Evolutionary conservation across 139 green algal genomes (phyloP).

Genomic region (Coccomyxa sp.): DNA sequence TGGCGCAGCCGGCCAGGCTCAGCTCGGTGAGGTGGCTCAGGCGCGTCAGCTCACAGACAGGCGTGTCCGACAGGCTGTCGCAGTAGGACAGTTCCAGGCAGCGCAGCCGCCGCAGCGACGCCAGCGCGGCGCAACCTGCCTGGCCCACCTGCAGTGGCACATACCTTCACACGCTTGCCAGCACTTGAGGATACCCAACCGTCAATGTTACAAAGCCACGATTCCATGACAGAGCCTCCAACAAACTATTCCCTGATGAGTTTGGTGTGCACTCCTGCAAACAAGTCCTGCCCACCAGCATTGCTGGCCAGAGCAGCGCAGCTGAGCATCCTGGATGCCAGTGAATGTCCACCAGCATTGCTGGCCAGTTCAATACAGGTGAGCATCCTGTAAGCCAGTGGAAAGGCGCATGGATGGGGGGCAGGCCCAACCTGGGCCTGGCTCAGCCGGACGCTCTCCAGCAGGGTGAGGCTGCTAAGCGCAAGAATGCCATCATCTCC

Average conservation of each 20-base stretch:
- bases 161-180: not conserved
- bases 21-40: not conserved
- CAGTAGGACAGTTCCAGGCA: not conserved
- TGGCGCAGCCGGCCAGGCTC: not conserved
- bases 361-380: too few relatives aligned
- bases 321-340: too few relatives aligned
- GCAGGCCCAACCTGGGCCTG: not conserved
- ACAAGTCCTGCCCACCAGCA: too few relatives aligned
- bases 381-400: too few relatives aligned
- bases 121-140: not conserved
- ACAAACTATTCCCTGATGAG: too few relatives aligned
- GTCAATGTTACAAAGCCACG: too few relatives aligned
- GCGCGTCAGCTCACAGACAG: not conserved
- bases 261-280: too few relatives aligned
- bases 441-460: not conserved
- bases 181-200: too few relatives aligned
- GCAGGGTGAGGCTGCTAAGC: not conserved
- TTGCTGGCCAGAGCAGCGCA: too few relatives aligned
- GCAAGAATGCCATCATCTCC: not conserved
- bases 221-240: too few relatives aligned
- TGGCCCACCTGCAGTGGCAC: not conserved
- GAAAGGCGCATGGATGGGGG: too few relatives aligned
- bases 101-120: not conserved
- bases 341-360: too few relatives aligned
- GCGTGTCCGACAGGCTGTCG: not conserved